Evolutionary conservation across 177 flowering plant genomes (phyloP).

Genomic region (Telopea speciosissima): DNA sequence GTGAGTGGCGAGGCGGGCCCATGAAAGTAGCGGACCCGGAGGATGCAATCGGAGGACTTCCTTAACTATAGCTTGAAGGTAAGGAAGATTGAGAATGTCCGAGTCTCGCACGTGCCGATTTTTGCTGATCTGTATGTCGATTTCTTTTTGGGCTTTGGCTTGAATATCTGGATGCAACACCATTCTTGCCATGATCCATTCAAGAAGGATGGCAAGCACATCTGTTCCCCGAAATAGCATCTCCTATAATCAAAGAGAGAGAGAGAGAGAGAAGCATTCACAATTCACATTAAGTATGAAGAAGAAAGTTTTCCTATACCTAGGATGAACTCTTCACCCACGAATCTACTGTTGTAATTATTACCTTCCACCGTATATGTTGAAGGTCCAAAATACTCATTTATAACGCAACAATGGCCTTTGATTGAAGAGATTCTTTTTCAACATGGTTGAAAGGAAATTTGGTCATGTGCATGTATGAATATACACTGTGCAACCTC

Average conservation of each 20-base stretch:
- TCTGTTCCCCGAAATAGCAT: constrained; percentile 81
- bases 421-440: no score
- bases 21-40: constrained; percentile 77
- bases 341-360: no score
- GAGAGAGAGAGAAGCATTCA: not conserved
- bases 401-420: no score
- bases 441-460: no score
- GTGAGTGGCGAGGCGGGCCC: constrained; percentile 74
- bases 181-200: constrained; percentile 78
- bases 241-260: constrained; percentile 28
- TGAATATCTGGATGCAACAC: constrained; percentile 67
- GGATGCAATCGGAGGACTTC: constrained; percentile 77
- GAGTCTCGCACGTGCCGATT: constrained; percentile 46
- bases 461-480: no score
- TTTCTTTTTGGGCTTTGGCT: constrained; percentile 50
- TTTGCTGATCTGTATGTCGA: constrained; percentile 36
- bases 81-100: constrained; percentile 54
- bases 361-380: no score
- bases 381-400: no score
- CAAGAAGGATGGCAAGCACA: constrained; percentile 62
- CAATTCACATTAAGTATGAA: not conserved
- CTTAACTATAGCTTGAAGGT: constrained; percentile 64
- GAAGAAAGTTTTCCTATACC: no score
- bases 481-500: no score
- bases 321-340: no score